A percentile compares a stretch with the other conserved stretches of the same genome.
Conservation (phyloP, 1,284 basidiomycete species). For the Taiwanofungus camphoratus region DNA sequence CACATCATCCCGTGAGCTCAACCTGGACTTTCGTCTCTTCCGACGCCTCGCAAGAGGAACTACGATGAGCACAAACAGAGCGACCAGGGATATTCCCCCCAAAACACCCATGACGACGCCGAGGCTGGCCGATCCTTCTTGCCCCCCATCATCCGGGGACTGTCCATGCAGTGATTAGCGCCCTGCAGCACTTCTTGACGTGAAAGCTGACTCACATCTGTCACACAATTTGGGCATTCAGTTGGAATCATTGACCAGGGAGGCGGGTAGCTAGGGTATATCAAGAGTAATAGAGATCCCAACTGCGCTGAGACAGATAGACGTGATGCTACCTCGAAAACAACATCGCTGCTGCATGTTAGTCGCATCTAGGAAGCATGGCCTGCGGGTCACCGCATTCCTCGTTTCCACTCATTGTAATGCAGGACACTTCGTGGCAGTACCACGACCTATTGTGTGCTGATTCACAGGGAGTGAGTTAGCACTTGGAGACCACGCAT, state of each 20-base stretch:
- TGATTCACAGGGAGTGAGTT: too few species aligned
- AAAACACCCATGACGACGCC: constrained; percentile 23
- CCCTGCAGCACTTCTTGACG: constrained; percentile 14
- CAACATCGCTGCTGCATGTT: background rate
- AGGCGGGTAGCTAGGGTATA: too few species aligned
- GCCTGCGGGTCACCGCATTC: too few species aligned
- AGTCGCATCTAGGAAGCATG: constrained; percentile 3
- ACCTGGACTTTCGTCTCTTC: constrained; percentile 2
- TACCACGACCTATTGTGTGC: too few species aligned
- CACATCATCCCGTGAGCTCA: constrained; percentile 1
- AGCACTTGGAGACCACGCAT: too few species aligned
- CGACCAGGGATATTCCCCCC: constrained; percentile 21
- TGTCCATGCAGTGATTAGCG: constrained; percentile 21
- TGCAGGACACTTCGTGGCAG: too few species aligned
- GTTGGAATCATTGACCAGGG: constrained; percentile 11
- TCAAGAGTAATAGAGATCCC: background rate
- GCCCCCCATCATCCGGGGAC: constrained; percentile 2
- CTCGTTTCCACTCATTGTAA: too few species aligned
- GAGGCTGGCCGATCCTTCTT: constrained; percentile 13
- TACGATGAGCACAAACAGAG: constrained; percentile 17
- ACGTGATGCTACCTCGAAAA: background rate
- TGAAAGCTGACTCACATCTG: constrained; percentile 20
- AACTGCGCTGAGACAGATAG: background rate
- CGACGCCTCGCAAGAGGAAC: constrained; percentile 20
- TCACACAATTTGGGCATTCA: constrained; percentile 17